Conservation (phyloP, 1,284 basidiomycete species). For the Anthracocystis setariae region DNA sequence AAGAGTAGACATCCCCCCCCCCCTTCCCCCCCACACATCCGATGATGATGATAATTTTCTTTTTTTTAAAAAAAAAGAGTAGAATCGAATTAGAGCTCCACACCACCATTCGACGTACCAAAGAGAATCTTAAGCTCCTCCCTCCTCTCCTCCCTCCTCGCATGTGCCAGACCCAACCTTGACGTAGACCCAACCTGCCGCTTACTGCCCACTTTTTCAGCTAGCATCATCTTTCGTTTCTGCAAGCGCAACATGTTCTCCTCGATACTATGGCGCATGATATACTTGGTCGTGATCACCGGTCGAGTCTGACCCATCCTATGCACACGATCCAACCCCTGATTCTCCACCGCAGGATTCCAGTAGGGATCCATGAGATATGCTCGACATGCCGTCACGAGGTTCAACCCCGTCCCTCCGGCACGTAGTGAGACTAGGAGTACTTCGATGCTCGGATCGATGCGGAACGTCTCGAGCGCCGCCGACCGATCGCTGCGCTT, state of each 20-base stretch:
- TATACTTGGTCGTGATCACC: constrained; percentile 64
- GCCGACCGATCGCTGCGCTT: constrained; percentile 50
- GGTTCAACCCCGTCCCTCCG: constrained; percentile 75
- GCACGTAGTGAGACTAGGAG: constrained; percentile 63
- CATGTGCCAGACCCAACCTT: not conserved
- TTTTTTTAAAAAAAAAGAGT: not conserved
- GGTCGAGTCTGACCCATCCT: constrained; percentile 62
- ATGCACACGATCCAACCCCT: constrained; percentile 64
- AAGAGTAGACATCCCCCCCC: constrained; percentile 10
- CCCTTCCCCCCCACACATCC: too few relatives aligned
- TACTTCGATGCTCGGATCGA: constrained; percentile 58
- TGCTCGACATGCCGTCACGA: constrained; percentile 74
- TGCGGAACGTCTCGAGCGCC: constrained; percentile 55
- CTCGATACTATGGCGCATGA: constrained; percentile 65
- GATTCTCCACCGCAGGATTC: constrained; percentile 89
- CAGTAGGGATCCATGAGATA: constrained; percentile 97
- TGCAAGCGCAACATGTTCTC: constrained; percentile 66
- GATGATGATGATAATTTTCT: not conserved
- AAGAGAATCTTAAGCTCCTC: constrained; percentile 59
- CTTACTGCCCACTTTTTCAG: constrained; percentile 59
- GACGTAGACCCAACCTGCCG: constrained; percentile 16
- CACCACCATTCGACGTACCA: constrained; percentile 27
- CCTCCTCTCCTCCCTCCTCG: constrained; percentile 31
- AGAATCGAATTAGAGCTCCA: constrained; percentile 20
- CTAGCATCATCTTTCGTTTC: constrained; percentile 63